Evolutionary conservation across 2,329 filamentous ascomycete species (phyloP).

Genomic region (Aspergillus neotritici): DNA sequence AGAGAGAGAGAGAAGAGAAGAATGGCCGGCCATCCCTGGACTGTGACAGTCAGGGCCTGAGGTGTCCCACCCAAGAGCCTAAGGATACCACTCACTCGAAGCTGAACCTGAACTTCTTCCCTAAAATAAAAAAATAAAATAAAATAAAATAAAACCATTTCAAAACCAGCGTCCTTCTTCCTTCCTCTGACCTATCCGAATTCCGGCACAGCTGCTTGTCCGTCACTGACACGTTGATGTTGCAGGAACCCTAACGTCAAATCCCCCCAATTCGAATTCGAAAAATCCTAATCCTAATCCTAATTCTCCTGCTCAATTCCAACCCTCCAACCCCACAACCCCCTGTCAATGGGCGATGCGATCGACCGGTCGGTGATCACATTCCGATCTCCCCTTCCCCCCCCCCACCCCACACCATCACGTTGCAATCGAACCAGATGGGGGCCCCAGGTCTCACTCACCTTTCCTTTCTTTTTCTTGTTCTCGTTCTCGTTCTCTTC

Average conservation of each 20-base stretch:
- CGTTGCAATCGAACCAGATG: slow-evolving; percentile 10
- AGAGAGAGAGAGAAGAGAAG: slow-evolving; percentile 12
- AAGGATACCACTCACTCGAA: too few relatives aligned
- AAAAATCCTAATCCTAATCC: slow-evolving; percentile 6
- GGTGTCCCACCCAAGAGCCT: too few relatives aligned
- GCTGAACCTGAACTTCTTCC: too few relatives aligned
- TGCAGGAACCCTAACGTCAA: slow-evolving; percentile 3
- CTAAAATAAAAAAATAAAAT: too few relatives aligned
- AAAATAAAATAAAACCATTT: too few relatives aligned
- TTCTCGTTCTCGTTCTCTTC: too few relatives aligned
- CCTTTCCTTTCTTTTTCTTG: too few relatives aligned
- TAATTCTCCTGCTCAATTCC: slow-evolving; percentile 5
- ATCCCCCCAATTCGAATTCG: slow-evolving; percentile 5
- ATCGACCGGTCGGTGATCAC: slow-evolving; percentile 10
- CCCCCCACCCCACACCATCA: slow-evolving; percentile 13
- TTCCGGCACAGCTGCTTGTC: background rate
- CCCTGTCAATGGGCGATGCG: slow-evolving; percentile 4
- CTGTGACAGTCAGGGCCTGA: too few relatives aligned
- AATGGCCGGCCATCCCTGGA: background rate
- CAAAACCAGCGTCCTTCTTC: too few relatives aligned
- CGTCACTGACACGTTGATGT: slow-evolving; percentile 10
- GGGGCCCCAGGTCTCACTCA: too few relatives aligned
- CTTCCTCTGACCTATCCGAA: background rate
- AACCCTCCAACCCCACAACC: slow-evolving; percentile 6
- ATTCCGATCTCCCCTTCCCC: slow-evolving; percentile 15